phyloP scores from a whole-genome alignment of 176 grass and related monocot species.

The Cocos nucifera region DNA sequence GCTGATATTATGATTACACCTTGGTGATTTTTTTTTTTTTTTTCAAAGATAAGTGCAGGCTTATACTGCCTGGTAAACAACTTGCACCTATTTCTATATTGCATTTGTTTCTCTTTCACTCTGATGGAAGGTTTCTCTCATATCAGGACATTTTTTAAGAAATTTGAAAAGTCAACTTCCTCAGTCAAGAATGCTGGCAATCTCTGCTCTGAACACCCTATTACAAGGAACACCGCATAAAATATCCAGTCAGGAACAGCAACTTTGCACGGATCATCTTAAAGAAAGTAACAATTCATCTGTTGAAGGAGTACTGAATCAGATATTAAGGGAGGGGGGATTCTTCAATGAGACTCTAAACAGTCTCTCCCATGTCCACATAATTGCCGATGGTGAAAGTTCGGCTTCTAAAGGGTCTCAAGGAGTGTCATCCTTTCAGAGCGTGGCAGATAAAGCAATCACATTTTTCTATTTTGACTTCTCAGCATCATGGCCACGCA shows the following conservation, averaged over 20 bases:
- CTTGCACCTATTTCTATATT: no score
- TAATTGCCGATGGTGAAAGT: constrained; percentile 68
- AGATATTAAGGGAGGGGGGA: constrained; percentile 65
- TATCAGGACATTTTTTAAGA: constrained; percentile 82
- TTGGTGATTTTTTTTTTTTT: no score
- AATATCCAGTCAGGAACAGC: constrained; percentile 21
- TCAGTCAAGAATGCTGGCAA: constrained; percentile 93
- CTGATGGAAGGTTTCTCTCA: constrained; percentile 8
- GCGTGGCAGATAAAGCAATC: constrained; percentile 65
- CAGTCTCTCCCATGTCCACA: constrained; percentile 80
- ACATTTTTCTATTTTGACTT: constrained; percentile 98
- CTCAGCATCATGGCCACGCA: constrained; percentile 78
- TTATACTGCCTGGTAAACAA: no score
- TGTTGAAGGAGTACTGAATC: constrained; percentile 51
- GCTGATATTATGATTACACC: no score
- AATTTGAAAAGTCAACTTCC: constrained; percentile 95
- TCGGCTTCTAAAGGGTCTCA: constrained; percentile 55
- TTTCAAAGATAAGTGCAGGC: no score
- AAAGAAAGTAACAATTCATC: constrained; percentile 28
- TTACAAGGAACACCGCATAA: constrained; percentile 58
- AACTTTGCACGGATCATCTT: constrained; percentile 19
- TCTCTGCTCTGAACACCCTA: constrained; percentile 89
- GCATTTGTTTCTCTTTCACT: no score
- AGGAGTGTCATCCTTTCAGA: constrained; percentile 76
- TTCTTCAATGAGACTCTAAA: constrained; percentile 66